Evolutionary conservation across 257 asterid genomes (phyloP).

Genomic region (Pogostemon cablin): DNA sequence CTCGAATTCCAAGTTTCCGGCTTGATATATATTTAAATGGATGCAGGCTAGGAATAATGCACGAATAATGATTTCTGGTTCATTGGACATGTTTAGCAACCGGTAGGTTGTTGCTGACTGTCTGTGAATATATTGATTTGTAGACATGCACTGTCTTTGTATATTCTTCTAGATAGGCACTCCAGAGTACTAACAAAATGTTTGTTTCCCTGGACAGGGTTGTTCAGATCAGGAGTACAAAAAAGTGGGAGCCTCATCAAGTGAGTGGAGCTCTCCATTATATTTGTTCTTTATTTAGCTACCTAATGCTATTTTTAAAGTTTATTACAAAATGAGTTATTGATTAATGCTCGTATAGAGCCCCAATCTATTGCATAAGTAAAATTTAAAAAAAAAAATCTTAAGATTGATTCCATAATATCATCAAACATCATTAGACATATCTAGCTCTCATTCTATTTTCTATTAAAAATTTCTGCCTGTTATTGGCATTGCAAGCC

Average conservation of each 20-base stretch:
- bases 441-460: neutral
- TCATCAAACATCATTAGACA: neutral
- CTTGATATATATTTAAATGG: constrained; percentile 16
- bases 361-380: no score
- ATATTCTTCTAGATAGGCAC: neutral
- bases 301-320: neutral
- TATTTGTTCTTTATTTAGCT: constrained; percentile 17
- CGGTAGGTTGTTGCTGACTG: constrained; percentile 34
- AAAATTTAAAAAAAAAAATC: neutral
- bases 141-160: neutral
- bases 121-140: constrained; percentile 16
- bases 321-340: no score
- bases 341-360: no score
- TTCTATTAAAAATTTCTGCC: constrained; percentile 12
- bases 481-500: neutral
- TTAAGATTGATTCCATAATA: constrained; percentile 3
- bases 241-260: constrained; percentile 45
- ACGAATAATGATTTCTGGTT: constrained; percentile 51
- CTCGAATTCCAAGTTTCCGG: neutral
- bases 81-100: constrained; percentile 53
- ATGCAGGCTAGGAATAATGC: constrained; percentile 62
- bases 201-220: constrained; percentile 36
- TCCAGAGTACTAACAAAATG: constrained; percentile 1
- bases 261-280: constrained; percentile 40
- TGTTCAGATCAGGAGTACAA: constrained; percentile 55